Percentiles rank a stretch among this genome's conserved stretches.
These are phyloP conservation scores for Anisodus tanguticus DNA, from an alignment of 257 asterid genomes.

Conservation along the genomic window DNA sequence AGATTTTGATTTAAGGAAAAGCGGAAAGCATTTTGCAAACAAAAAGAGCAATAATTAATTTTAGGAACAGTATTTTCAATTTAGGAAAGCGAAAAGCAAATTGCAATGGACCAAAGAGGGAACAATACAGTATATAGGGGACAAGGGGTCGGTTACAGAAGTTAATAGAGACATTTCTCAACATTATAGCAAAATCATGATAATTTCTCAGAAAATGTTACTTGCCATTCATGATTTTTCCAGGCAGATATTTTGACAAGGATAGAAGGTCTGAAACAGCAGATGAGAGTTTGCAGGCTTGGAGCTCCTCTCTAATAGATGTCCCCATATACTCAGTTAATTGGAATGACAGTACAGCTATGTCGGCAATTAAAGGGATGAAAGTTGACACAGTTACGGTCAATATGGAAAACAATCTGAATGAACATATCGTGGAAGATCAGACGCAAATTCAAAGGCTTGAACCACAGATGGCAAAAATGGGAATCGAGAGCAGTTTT, in stretches of 20 bases:
- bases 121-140: slow-evolving; percentile 18
- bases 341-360: not conserved
- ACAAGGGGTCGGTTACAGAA: not conserved
- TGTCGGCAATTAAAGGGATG: not conserved
- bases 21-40: not conserved
- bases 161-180: not conserved
- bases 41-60: not conserved
- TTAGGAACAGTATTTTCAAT: not conserved
- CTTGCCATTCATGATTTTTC: not conserved
- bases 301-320: slow-evolving; percentile 22
- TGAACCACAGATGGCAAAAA: slow-evolving; percentile 20
- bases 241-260: slow-evolving; percentile 7
- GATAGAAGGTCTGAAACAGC: not conserved
- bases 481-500: not conserved
- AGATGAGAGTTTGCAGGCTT: not conserved
- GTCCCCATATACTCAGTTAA: not conserved
- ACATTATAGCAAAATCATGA: slow-evolving; percentile 8
- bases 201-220: not conserved
- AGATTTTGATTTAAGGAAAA: not conserved
- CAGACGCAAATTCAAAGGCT: not conserved
- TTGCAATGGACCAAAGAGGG: not conserved
- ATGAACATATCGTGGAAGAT: not conserved
- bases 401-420: not conserved
- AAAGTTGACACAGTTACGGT: not conserved
- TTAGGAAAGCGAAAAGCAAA: slow-evolving; percentile 15